Conservation (phyloP, 2,329 filamentous ascomycete species). For the Chrysoporthe deuterocubensis region DNA sequence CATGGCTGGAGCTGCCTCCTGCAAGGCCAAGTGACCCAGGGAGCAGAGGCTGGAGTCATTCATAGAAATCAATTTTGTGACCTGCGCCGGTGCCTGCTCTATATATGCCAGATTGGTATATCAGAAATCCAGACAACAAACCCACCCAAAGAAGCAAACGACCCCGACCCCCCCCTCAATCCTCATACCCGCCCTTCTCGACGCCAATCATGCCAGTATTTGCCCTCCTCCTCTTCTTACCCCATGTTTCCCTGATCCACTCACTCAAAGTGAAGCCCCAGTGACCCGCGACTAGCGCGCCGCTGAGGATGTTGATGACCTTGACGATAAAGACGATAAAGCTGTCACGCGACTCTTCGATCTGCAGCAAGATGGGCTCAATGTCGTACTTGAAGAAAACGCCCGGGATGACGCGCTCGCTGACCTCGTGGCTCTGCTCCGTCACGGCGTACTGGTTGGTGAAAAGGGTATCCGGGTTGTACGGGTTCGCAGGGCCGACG, state of each 20-base stretch:
- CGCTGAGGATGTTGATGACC: conserved; percentile 87
- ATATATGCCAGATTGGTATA: conserved; percentile 23
- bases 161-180: conserved; percentile 29
- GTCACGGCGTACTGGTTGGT: conserved; percentile 99
- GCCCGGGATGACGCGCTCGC: conserved; percentile 76
- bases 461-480: conserved; percentile 65
- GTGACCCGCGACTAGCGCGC: conserved; percentile 89
- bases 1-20: too few relatives aligned
- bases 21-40: too few relatives aligned
- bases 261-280: conserved; percentile 89
- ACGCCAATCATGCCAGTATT: conserved; percentile 56
- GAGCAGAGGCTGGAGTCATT: neutral
- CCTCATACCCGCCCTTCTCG: conserved; percentile 43
- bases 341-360: conserved; percentile 79
- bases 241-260: conserved; percentile 66
- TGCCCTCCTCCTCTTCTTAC: conserved; percentile 50
- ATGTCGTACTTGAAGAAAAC: conserved; percentile 99
- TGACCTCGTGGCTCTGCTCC: conserved; percentile 75
- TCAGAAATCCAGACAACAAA: conserved; percentile 7
- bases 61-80: conserved; percentile 19
- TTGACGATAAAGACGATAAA: conserved; percentile 77
- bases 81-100: conserved; percentile 24
- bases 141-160: neutral
- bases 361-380: conserved; percentile 86
- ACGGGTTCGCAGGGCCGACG: conserved; percentile 50